Base-by-base conservation (phyloP, 1,284 basidiomycete species). In the Golubevia pallescens region DNA sequence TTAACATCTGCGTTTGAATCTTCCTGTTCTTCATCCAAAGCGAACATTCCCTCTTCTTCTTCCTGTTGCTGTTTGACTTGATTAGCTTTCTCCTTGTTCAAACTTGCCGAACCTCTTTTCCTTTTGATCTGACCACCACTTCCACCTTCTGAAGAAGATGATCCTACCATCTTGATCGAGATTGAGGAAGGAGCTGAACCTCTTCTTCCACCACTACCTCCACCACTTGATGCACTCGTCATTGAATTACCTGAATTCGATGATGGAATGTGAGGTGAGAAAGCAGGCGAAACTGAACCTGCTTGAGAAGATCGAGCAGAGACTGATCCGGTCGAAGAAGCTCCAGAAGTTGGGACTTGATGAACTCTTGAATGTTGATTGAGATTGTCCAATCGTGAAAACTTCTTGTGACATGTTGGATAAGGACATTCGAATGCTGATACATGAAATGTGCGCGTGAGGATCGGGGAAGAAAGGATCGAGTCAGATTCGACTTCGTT, bases 301-400 rank as follows among this genome's bases (percentile, higher is more conserved):
- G 32, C n/a, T 34, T 20, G 38, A 54, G 24, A 42, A 14, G 42
- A 60, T 60, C 24, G 21, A 4, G 60, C 54, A 7, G 51, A 57
- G 19, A 57, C 4, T 52, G 60, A 62, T 28, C 53, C 14, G 28
- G 57, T 32, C 14, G 65, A 14, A 63, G 62, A 10, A 23, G 20
- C n/a, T 19, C 21, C 19, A 23, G 52, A 48, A 16, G 59, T 19
- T 19, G 24, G 58, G 59, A 19, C 55, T 20, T 72, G 68, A 62
- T 81, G 79, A 20, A 81, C 79, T 21, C 79, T 77, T 8, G 74
- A 73, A 65, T 81, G 79, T 62, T 81, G 79, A 60, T 81, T 80
- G 58, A 81, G 69, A 61, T 81, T 81, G 67, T 81, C 79, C 65
- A 78, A 77, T 55, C 79, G 68, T 58, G 71, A 75, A 66, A 81